phyloP scores from a whole-genome alignment of 2,329 filamentous ascomycete species.

The Calcarisporium arbuscula region DNA sequence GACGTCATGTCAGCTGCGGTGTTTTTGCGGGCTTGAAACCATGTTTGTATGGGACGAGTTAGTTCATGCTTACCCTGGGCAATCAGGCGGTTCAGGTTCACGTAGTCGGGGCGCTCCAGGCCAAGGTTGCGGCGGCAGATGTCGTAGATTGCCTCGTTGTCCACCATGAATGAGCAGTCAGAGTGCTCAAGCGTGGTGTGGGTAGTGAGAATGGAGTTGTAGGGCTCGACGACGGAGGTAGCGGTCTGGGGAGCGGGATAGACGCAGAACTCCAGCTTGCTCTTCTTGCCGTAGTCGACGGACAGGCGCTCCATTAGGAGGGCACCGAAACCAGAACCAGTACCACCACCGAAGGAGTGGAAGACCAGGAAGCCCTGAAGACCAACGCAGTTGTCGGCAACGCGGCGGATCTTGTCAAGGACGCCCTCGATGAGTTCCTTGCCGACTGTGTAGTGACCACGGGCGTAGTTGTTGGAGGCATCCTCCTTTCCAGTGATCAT shows the following conservation, averaged over 20 bases:
- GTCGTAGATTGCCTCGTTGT: slow-evolving; percentile 99
- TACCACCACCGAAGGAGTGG: slow-evolving; percentile 99
- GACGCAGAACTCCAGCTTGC: slow-evolving; percentile 99
- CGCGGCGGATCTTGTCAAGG: slow-evolving; percentile 93
- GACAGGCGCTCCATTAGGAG: slow-evolving; percentile 98
- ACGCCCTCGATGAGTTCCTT: slow-evolving; percentile 99
- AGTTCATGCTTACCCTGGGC: slow-evolving; percentile 70
- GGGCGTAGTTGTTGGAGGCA: slow-evolving; percentile 99
- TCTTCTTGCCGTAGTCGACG: slow-evolving; percentile 99
- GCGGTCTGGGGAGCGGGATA: slow-evolving; percentile 96
- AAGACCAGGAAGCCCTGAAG: slow-evolving; percentile 99
- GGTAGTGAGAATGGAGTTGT: slow-evolving; percentile 98
- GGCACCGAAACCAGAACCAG: slow-evolving; percentile 94
- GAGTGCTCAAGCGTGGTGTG: slow-evolving; percentile 99
- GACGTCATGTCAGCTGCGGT: not conserved
- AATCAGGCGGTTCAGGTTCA: slow-evolving; percentile 98
- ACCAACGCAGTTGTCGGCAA: slow-evolving; percentile 95
- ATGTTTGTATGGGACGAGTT: no score
- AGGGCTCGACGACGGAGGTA: slow-evolving; percentile 96
- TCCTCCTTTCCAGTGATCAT: slow-evolving; percentile 99
- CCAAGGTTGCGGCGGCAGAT: slow-evolving; percentile 97
- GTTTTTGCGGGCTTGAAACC: not conserved
- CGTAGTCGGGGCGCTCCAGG: slow-evolving; percentile 94
- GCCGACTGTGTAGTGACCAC: slow-evolving; percentile 98
- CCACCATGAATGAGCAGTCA: slow-evolving; percentile 99